Evolutionary conservation across 179 eudicot species (phyloP).

Genomic region (Carnegiea gigantea): DNA sequence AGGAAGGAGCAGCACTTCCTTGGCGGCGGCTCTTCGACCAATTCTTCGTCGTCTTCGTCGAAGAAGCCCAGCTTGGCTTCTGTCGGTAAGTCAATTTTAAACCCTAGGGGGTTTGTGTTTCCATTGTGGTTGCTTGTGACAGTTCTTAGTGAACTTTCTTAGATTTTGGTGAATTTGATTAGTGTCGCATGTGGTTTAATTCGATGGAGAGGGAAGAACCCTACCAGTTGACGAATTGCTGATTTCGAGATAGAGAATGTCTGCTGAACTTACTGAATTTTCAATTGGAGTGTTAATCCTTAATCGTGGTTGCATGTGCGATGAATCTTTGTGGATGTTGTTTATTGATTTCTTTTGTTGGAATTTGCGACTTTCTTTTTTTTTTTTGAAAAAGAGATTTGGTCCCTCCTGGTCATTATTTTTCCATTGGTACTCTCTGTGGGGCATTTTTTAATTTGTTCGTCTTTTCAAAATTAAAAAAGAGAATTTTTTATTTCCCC

Average conservation of each 20-base stretch:
- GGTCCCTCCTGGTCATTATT: background rate
- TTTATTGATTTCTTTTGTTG: background rate
- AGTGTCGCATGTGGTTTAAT: background rate
- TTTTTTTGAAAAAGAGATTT: background rate
- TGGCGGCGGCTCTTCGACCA: slow-evolving; percentile 17
- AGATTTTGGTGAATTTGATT: background rate
- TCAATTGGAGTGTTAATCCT: background rate
- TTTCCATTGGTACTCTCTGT: background rate
- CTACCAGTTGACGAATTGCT: background rate
- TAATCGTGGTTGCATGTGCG: slow-evolving; percentile 1
- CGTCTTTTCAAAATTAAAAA: background rate
- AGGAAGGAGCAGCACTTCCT: slow-evolving; percentile 32
- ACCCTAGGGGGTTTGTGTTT: background rate
- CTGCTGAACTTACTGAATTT: background rate
- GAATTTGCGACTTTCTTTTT: background rate
- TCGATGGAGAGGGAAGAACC: too few relatives aligned
- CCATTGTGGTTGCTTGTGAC: background rate
- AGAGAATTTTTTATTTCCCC: background rate
- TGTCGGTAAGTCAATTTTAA: slow-evolving; percentile 32
- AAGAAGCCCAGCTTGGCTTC: slow-evolving; percentile 45
- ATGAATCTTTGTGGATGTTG: background rate
- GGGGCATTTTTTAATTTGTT: background rate
- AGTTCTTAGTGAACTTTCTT: background rate
- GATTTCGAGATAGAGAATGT: background rate
- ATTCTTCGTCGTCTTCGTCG: slow-evolving; percentile 38